Percentiles rank a stretch among this genome's conserved stretches.
Conservation (phyloP, 768 basidiomycete genomes). For the Candolleomyces eurysporus region DNA sequence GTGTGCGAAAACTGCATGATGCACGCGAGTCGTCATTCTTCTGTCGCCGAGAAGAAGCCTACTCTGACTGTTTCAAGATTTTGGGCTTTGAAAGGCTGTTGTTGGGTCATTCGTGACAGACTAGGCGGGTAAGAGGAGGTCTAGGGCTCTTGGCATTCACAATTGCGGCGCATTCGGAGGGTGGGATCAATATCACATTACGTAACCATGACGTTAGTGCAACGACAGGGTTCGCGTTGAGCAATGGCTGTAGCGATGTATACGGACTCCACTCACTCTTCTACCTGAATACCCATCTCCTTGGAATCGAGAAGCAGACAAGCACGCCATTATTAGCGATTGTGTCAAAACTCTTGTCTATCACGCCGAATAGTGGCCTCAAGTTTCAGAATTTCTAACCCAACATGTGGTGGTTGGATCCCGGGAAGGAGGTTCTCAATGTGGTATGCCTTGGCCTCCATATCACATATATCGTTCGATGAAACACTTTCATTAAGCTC, state of each 20-base stretch:
- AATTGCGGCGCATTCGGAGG: no score
- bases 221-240: neutral
- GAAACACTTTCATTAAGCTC: constrained; percentile 39
- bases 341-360: neutral
- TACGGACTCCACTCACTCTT: no score
- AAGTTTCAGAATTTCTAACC: neutral
- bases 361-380: neutral
- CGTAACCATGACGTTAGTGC: neutral
- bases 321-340: no score
- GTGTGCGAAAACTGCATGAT: no score
- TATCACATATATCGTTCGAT: neutral
- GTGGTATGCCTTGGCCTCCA: constrained; percentile 47
- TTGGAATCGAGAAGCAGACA: no score
- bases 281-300: no score
- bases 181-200: neutral
- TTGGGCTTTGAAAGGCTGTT: no score
- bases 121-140: neutral
- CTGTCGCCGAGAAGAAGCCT: no score
- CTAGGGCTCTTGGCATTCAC: neutral
- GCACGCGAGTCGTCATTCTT: no score
- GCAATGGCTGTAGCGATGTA: no score
- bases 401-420: constrained; percentile 84
- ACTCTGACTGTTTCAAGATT: no score
- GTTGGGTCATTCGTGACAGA: neutral
- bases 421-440: constrained; percentile 81